Percentiles rank a stretch among this genome's conserved stretches.
Conservation (phyloP, 805 yeast species). For the Lachancea nothofagi region DNA sequence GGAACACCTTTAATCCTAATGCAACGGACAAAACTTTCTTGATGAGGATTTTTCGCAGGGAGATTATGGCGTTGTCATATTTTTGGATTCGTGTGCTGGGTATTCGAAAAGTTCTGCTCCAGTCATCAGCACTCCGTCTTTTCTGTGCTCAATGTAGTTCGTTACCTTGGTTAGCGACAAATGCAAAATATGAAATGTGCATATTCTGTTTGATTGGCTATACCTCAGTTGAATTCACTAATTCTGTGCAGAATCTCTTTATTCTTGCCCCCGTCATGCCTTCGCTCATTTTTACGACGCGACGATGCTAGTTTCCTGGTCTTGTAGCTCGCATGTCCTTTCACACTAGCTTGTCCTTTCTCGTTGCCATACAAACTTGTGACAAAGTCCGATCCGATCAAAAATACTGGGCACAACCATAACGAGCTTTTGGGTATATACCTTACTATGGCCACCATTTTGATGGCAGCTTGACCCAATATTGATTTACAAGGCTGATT, state of each 20-base stretch:
- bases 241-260: neutral
- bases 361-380: constrained; percentile 11
- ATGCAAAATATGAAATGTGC: too few relatives aligned
- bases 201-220: too few relatives aligned
- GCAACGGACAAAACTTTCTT: too few relatives aligned
- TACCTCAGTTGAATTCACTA: constrained; percentile 3
- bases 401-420: constrained; percentile 19
- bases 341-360: constrained; percentile 3
- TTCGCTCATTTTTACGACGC: neutral
- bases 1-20: too few relatives aligned
- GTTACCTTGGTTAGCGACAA: too few relatives aligned
- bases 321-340: constrained; percentile 3
- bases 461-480: neutral
- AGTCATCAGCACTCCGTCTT: too few relatives aligned
- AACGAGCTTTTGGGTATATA: constrained; percentile 17
- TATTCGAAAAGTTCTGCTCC: too few relatives aligned
- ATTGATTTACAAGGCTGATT: neutral
- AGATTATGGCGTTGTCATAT: too few relatives aligned
- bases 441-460: constrained; percentile 8
- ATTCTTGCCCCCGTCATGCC: neutral
- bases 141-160: neutral
- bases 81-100: too few relatives aligned
- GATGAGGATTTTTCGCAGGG: too few relatives aligned
- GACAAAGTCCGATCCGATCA: constrained; percentile 17
- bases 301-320: constrained; percentile 2